Conservation (phyloP, 257 asterid genomes). For the Solanum acaule region DNA sequence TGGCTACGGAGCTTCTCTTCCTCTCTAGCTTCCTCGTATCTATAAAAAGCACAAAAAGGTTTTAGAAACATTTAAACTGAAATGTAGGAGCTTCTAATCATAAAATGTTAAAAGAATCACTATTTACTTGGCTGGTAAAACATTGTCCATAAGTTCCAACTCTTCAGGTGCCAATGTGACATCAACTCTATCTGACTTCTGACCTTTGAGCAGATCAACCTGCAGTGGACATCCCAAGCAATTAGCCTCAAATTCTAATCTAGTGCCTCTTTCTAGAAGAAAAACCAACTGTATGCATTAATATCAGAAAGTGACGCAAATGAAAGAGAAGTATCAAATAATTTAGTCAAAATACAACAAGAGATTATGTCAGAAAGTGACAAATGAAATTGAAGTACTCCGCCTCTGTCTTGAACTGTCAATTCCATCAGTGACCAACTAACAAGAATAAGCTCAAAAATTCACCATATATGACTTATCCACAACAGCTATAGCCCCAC, state of each 20-base stretch:
- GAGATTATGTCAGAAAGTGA: neutral
- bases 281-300: neutral
- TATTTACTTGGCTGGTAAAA: conserved; percentile 81
- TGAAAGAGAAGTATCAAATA: neutral
- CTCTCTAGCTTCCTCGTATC: conserved; percentile 98
- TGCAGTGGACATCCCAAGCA: conserved; percentile 4
- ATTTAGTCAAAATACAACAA: neutral
- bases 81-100: neutral
- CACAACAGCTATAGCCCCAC: neutral
- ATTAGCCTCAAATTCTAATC: neutral
- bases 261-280: neutral
- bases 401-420: neutral
- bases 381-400: neutral
- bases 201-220: conserved; percentile 95
- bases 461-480: neutral
- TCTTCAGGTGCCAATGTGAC: conserved; percentile 94
- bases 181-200: conserved; percentile 84
- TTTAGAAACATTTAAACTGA: neutral
- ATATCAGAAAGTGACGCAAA: neutral
- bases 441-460: neutral
- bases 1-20: conserved; percentile 86
- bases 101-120: neutral
- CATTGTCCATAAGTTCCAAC: conserved; percentile 85
- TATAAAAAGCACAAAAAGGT: conserved; percentile 7
- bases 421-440: neutral